Evolutionary conservation across 805 yeast genomes (phyloP), one percentile per base, ranked within the genome.

Genomic region (Saturnispora bothae): DNA sequence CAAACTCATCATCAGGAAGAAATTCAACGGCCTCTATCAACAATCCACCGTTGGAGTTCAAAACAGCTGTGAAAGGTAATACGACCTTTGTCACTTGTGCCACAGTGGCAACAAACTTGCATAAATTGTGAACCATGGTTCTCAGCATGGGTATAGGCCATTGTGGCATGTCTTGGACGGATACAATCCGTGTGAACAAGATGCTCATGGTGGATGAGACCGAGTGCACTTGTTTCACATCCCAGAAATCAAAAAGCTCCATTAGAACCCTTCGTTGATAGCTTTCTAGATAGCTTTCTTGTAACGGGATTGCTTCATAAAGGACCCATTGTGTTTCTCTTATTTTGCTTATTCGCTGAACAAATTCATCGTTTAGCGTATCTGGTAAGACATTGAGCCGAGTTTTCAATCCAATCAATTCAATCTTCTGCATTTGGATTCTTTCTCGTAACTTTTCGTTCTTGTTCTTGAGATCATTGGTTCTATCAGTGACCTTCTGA

Each of bases 121-220:
- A 30, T 1, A 55, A 23, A 5, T 43, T 46, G 13, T 40, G 44
- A 8, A 59, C 20, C 4, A 56, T 51, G 8, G 43, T 38, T 31
- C 48, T 49, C 8, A 59, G 44, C 3, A 50, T 12, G 7, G 44
- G 40, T 3, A 49, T 33, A 1, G 53, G 40, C 35, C 51, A 56
- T 8, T 42, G 22, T 1, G 52, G 16, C 32, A 43, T 47, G 7
- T 43, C 37, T 2, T 44, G 34, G 1, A 56, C 25, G 3, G 57
- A 49, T 9, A 59, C 18, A 2, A 59, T 43, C 1, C 63, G 64
- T 1, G 43, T 35, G 28, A 48, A 54, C n/a, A 48, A 39, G 3
- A 60, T 36, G 4, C 41, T 5, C 37, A 43, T 22, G 5, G 20
- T 23, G 25, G 25, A 20, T 14, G 12, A 20, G n/a, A n/a, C 4